These are phyloP conservation scores for Strobilomyces confusus DNA, from an alignment of 768 basidiomycete genomes.

Conservation along the genomic window DNA sequence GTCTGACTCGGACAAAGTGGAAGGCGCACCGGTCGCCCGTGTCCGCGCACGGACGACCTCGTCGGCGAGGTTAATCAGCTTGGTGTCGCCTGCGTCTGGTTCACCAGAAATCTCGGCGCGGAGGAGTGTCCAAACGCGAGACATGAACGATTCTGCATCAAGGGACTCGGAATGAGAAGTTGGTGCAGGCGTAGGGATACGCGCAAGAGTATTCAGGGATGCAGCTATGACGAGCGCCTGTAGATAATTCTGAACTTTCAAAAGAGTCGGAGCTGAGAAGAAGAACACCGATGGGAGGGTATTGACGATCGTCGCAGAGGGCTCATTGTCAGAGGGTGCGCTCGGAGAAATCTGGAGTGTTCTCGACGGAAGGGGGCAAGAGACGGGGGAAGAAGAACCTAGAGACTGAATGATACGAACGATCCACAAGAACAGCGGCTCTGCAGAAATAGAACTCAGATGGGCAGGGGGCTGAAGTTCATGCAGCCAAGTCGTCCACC, in stretches of 20 bases:
- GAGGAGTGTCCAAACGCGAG: constrained; percentile 64
- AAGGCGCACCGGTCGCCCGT: constrained; percentile 9
- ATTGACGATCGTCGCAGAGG: constrained; percentile 29
- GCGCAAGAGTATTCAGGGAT: constrained; percentile 53
- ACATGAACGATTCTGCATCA: constrained; percentile 40
- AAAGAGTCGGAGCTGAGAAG: constrained; percentile 49
- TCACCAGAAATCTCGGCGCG: constrained; percentile 47
- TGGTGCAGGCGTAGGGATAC: constrained; percentile 29
- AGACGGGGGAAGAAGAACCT: constrained; percentile 39
- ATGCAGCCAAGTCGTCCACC: constrained; percentile 27
- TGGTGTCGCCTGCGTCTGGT: constrained; percentile 39
- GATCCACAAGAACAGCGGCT: constrained; percentile 39
- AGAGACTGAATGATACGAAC: constrained; percentile 44
- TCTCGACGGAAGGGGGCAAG: constrained; percentile 29
- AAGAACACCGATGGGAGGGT: constrained; percentile 63
- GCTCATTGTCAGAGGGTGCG: not conserved
- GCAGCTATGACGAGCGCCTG: constrained; percentile 69
- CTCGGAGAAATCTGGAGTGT: constrained; percentile 8
- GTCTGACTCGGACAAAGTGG: constrained; percentile 35
- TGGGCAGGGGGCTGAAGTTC: constrained; percentile 1
- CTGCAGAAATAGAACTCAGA: constrained; percentile 13
- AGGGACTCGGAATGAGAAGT: constrained; percentile 10
- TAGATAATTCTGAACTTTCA: constrained; percentile 63
- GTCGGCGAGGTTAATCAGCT: constrained; percentile 66
- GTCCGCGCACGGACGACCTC: constrained; percentile 60